Percentiles rank a stretch among this genome's conserved stretches.
These are phyloP conservation scores for Trametes pubescens DNA, from an alignment of 1,284 basidiomycete genomes.

Conservation along the genomic window DNA sequence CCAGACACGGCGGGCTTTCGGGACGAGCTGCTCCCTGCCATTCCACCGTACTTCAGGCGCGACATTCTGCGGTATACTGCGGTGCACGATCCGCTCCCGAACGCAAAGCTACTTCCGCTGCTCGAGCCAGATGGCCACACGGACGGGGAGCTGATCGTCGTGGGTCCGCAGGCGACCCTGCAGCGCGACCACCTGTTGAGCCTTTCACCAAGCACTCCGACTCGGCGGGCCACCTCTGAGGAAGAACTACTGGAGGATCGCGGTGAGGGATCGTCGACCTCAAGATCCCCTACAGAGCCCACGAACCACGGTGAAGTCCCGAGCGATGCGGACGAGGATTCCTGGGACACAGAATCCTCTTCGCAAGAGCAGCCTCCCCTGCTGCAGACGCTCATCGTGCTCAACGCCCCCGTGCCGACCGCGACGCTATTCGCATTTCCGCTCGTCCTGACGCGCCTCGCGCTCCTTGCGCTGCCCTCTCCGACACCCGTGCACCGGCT, in stretches of 20 bases:
- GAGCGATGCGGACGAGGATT: slow-evolving; percentile 14
- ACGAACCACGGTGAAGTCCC: not conserved
- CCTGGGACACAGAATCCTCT: slow-evolving; percentile 38
- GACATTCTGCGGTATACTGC: slow-evolving; percentile 64
- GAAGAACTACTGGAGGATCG: slow-evolving; percentile 35
- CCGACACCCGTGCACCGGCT: slow-evolving; percentile 61
- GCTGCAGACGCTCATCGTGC: slow-evolving; percentile 43
- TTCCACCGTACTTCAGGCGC: slow-evolving; percentile 65
- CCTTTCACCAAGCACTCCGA: not conserved
- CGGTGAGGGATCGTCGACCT: slow-evolving; percentile 18
- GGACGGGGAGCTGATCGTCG: slow-evolving; percentile 67
- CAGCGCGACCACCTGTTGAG: slow-evolving; percentile 51
- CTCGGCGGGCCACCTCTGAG: slow-evolving; percentile 38
- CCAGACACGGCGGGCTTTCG: slow-evolving; percentile 40
- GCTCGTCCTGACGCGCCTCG: slow-evolving; percentile 64
- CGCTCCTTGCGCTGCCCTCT: slow-evolving; percentile 56
- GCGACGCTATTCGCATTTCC: slow-evolving; percentile 58
- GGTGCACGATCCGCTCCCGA: slow-evolving; percentile 60
- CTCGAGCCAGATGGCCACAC: slow-evolving; percentile 58
- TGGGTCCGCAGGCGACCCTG: slow-evolving; percentile 59
- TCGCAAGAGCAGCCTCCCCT: slow-evolving; percentile 29
- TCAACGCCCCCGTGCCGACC: slow-evolving; percentile 46
- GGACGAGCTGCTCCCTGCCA: slow-evolving; percentile 54
- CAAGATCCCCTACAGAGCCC: not conserved
- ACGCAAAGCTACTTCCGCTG: slow-evolving; percentile 55